A percentile compares a stretch with the other conserved stretches of the same genome.
Evolutionary conservation across 257 asterid species (phyloP).

Genomic region (Scutellaria galericulata): DNA sequence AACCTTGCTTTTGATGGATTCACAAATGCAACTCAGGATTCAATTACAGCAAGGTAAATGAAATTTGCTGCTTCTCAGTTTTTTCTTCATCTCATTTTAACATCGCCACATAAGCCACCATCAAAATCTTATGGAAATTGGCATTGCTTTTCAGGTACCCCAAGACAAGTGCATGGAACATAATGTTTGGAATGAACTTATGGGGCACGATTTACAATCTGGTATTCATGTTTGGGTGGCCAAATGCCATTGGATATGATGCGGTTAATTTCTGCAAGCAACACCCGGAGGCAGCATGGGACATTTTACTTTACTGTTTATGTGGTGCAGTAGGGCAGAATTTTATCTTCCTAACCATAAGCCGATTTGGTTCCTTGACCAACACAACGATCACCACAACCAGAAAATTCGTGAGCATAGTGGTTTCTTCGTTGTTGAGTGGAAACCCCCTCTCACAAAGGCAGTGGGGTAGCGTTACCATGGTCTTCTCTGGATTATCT

Average conservation of each 20-base stretch:
- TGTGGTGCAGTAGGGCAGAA: constrained; percentile 99
- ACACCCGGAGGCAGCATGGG: constrained; percentile 98
- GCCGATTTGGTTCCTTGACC: constrained; percentile 92
- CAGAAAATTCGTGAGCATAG: constrained; percentile 96
- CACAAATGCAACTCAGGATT: constrained; percentile 99
- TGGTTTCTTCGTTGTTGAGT: constrained; percentile 81
- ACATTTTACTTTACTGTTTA: constrained; percentile 80
- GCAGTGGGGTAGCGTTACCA: constrained; percentile 88
- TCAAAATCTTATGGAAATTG: neutral
- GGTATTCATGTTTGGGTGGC: constrained; percentile 89
- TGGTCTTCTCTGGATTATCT: constrained; percentile 95
- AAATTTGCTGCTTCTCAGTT: constrained; percentile 1
- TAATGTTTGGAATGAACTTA: constrained; percentile 98
- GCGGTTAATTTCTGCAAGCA: constrained; percentile 82
- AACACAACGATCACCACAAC: constrained; percentile 98
- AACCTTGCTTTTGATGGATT: constrained; percentile 98
- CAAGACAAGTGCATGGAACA: constrained; percentile 90
- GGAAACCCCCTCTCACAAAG: constrained; percentile 84
- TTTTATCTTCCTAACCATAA: constrained; percentile 86
- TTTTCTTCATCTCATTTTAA: neutral
- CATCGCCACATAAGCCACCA: neutral
- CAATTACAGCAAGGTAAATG: constrained; percentile 73
- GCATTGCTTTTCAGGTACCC: constrained; percentile 67
- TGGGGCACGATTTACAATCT: constrained; percentile 95
- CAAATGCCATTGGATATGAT: constrained; percentile 78